These are phyloP conservation scores for Solanum piurae DNA, from an alignment of 257 asterid genomes.

Conservation along the genomic window DNA sequence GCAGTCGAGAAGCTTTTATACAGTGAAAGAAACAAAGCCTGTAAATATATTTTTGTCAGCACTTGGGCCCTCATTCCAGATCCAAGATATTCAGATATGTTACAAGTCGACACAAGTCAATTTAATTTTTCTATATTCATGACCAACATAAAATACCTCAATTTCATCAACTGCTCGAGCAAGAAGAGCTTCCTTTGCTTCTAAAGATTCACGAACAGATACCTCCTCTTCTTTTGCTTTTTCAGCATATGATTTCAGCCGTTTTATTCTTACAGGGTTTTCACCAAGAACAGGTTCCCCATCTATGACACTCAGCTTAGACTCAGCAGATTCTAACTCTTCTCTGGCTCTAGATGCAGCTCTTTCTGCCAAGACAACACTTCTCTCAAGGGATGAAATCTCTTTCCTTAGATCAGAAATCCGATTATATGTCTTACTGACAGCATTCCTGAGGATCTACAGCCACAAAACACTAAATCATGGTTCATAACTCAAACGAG, in stretches of 20 bases:
- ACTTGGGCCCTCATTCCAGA: background rate
- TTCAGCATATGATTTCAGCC: constrained; percentile 60
- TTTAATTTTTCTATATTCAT: background rate
- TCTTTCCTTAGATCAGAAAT: constrained; percentile 85
- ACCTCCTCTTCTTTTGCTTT: constrained; percentile 60
- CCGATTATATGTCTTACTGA: constrained; percentile 85
- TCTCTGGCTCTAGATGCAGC: constrained; percentile 70
- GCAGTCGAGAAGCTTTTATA: constrained; percentile 65
- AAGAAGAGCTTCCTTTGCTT: constrained; percentile 90
- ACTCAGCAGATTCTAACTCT: constrained; percentile 63
- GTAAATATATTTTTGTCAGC: constrained; percentile 5
- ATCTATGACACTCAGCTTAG: constrained; percentile 76
- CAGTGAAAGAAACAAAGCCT: constrained; percentile 63
- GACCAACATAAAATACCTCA: constrained; percentile 40
- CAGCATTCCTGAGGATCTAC: constrained; percentile 75
- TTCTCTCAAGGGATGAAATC: constrained; percentile 54
- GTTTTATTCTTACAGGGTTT: constrained; percentile 81
- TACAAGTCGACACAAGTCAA: background rate
- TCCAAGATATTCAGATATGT: background rate
- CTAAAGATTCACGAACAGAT: constrained; percentile 62
- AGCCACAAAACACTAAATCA: background rate
- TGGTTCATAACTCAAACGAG: background rate
- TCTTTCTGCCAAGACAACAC: constrained; percentile 42
- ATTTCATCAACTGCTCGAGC: constrained; percentile 68
- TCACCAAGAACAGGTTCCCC: constrained; percentile 95